A percentile compares a stretch with the other conserved stretches of the same genome.
Evolutionary conservation across 345 rosid species (phyloP).

Genomic region (Fremontodendron californicum): DNA sequence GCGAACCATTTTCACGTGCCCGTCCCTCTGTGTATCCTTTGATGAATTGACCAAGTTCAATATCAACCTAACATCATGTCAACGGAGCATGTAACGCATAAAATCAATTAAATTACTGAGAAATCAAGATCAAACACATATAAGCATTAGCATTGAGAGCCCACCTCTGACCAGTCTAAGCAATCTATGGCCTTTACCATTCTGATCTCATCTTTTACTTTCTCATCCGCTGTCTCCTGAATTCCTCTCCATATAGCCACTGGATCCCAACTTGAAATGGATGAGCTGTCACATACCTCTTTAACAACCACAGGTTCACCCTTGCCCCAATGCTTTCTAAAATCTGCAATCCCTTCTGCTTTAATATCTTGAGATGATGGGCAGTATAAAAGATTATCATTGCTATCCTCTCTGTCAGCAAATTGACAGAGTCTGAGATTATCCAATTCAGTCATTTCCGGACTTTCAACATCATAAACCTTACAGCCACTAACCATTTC

Average conservation of each 20-base stretch:
- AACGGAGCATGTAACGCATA: slow-evolving; percentile 12
- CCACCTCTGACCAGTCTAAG: slow-evolving; percentile 71
- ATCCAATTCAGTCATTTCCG: slow-evolving; percentile 22
- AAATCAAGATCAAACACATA: slow-evolving; percentile 1
- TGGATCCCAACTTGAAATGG: slow-evolving; percentile 74
- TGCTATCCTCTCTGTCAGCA: slow-evolving; percentile 53
- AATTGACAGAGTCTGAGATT: slow-evolving; percentile 40
- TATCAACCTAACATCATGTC: slow-evolving; percentile 56
- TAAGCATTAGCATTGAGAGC: slow-evolving; percentile 16
- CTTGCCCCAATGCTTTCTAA: slow-evolving; percentile 73
- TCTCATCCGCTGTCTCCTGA: slow-evolving; percentile 65
- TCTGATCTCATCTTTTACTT: slow-evolving; percentile 53
- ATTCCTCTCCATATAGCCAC: slow-evolving; percentile 68
- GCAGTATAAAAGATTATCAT: slow-evolving; percentile 58
- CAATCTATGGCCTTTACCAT: slow-evolving; percentile 69
- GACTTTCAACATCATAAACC: slow-evolving; percentile 36
- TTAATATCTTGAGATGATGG: slow-evolving; percentile 50
- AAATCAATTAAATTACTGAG: not conserved
- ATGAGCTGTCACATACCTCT: slow-evolving; percentile 56
- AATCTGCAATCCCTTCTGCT: slow-evolving; percentile 49
- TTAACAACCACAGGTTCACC: slow-evolving; percentile 73
- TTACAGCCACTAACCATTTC: slow-evolving; percentile 88
- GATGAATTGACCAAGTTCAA: slow-evolving; percentile 61
- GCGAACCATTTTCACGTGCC: slow-evolving; percentile 41
- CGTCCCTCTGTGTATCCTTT: slow-evolving; percentile 68